Percentiles rank a stretch among this genome's conserved stretches.
Evolutionary conservation across 352 stramenopile genomes (phyloP).

Genomic region (Globisporangium irregulare): DNA sequence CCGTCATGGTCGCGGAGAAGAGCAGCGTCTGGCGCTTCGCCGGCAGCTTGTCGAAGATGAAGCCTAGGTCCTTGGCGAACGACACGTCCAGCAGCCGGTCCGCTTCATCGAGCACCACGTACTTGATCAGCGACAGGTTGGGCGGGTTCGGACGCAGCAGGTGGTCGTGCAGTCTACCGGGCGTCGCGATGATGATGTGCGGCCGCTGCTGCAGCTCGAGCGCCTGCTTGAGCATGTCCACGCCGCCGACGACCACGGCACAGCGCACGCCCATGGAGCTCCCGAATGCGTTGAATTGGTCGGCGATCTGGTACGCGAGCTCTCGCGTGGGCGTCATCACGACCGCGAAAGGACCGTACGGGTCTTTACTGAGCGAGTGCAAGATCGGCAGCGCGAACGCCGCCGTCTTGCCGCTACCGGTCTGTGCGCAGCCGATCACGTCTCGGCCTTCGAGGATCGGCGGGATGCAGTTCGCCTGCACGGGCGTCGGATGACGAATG

Average conservation of each 20-base stretch:
- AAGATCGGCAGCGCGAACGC: conserved; percentile 98
- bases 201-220: conserved; percentile 88
- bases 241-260: conserved; percentile 94
- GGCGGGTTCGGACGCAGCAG: conserved; percentile 89
- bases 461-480: conserved; percentile 91
- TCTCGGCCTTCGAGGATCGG: conserved; percentile 87
- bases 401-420: conserved; percentile 97
- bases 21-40: conserved; percentile 93
- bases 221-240: conserved; percentile 93
- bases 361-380: conserved; percentile 91
- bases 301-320: conserved; percentile 97
- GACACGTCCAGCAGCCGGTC: conserved; percentile 92
- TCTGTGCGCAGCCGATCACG: conserved; percentile 92
- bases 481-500: conserved; percentile 84
- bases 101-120: conserved; percentile 98
- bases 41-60: conserved; percentile 82
- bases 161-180: conserved; percentile 92
- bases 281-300: conserved; percentile 96
- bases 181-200: conserved; percentile 98
- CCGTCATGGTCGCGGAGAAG: conserved; percentile 98
- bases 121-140: conserved; percentile 89
- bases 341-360: conserved; percentile 94
- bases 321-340: conserved; percentile 97
- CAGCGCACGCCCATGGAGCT: conserved; percentile 89
- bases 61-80: conserved; percentile 85